Evolutionary conservation across 345 rosid genomes (phyloP).

Genomic region (Arabis hirsuta): DNA sequence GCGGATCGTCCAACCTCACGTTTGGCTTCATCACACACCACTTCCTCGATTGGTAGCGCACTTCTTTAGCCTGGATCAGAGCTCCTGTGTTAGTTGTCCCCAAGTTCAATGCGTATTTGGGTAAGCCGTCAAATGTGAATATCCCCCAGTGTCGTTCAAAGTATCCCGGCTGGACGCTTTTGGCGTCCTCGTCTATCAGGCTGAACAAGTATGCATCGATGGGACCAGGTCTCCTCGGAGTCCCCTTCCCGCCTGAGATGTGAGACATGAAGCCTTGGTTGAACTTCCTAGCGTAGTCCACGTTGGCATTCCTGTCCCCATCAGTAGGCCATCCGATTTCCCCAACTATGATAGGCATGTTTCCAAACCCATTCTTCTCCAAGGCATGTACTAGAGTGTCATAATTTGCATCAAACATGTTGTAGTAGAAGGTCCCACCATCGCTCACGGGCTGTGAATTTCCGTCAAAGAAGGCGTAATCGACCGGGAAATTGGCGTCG

Average conservation of each 20-base stretch:
- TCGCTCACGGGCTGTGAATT: conserved; percentile 64
- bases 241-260: conserved; percentile 77
- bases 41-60: conserved; percentile 55
- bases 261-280: conserved; percentile 85
- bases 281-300: conserved; percentile 72
- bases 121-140: conserved; percentile 68
- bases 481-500: conserved; percentile 78
- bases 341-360: conserved; percentile 78
- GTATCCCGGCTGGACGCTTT: conserved; percentile 85
- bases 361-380: conserved; percentile 78
- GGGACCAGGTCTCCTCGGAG: conserved; percentile 78
- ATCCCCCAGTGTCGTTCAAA: conserved; percentile 94
- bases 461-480: conserved; percentile 90
- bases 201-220: conserved; percentile 81
- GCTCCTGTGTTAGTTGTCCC: conserved; percentile 79
- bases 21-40: conserved; percentile 86
- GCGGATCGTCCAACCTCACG: conserved; percentile 67
- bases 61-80: conserved; percentile 59
- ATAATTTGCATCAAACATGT: conserved; percentile 88
- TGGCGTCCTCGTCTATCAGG: conserved; percentile 83
- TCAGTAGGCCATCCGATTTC: conserved; percentile 99
- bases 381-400: conserved; percentile 86
- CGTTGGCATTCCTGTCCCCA: conserved; percentile 77
- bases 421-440: conserved; percentile 66
- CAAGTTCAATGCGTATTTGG: conserved; percentile 76